Evolutionary conservation across 306 rosid species (phyloP), one percentile per base, ranked within the genome.

Genomic region (Ormosia semicastrata): DNA sequence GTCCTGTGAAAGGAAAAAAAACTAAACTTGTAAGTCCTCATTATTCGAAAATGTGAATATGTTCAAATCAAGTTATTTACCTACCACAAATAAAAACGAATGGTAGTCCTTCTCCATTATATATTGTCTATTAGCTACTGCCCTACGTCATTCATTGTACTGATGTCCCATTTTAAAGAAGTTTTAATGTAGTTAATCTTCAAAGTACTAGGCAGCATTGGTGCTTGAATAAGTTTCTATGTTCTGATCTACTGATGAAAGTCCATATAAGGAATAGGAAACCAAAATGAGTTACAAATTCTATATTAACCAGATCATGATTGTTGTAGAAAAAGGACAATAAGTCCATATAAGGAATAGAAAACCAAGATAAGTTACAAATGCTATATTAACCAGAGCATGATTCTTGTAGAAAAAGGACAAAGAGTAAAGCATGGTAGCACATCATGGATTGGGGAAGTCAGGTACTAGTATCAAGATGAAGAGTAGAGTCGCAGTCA

Each of bases 1-100:
- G 83, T 88, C 95, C 93, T 89, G 85, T 10, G 56, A 59, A 75
- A 47, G 33, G 9, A 40, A 24, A 5, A 5, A 24, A 11, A 65
- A 37, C 24, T 29, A 33, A 39, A 3, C 46, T 63, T 41, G 77
- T 47, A 46, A 62, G 6, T 33, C 13, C 30, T 10, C 69, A 8
- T 53, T 14, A 29, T 7, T n/a, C n/a, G 37, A 13, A 5, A 10
- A 30, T 34, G 11, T 33, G 50, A 36, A 29, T 40, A 37, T 32
- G 37, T 8, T 49, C 43, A 60, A n/a, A 5, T 34, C 37, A 71
- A 62, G 18, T 33, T 60, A 49, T 62, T 7, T 2, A 4, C 11
- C 46, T 59, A 12, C 39, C 30, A 40, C 3, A 1, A 34, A 53
- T 7, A 50, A 29, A 11, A 58, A 74, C 18, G 17, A 24, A 57